A percentile compares a stretch with the other conserved stretches of the same genome.
phyloP scores from a whole-genome alignment of 805 yeast species.

The Candida quercuum region DNA sequence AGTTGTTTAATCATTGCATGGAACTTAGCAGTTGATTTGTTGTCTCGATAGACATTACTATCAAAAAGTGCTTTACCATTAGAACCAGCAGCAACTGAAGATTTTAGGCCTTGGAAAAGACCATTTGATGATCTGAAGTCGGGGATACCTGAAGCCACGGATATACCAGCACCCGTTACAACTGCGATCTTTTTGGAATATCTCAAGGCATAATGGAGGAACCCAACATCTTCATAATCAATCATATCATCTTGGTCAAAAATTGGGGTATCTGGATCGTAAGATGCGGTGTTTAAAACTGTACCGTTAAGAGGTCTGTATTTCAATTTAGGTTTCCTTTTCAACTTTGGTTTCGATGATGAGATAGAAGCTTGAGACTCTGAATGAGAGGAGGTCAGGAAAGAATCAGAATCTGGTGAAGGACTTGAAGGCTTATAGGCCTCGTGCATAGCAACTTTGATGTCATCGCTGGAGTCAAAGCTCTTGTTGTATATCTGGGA shows the following conservation, averaged over 20 bases:
- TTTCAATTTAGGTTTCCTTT: constrained; percentile 39
- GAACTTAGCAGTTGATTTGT: constrained; percentile 54
- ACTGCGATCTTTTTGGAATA: constrained; percentile 57
- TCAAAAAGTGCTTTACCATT: constrained; percentile 74
- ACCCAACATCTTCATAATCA: constrained; percentile 37
- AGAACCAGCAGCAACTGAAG: constrained; percentile 30
- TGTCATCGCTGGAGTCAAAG: not conserved
- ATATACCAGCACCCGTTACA: constrained; percentile 86
- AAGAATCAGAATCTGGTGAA: too few relatives aligned
- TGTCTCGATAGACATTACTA: constrained; percentile 65
- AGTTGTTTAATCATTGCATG: constrained; percentile 70
- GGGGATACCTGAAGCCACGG: constrained; percentile 89
- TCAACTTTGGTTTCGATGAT: constrained; percentile 9
- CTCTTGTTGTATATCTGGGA: constrained; percentile 1
- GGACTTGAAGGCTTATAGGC: constrained; percentile 6
- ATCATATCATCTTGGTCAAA: constrained; percentile 27
- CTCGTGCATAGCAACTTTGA: not conserved
- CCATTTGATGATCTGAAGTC: constrained; percentile 80
- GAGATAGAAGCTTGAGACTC: too few relatives aligned
- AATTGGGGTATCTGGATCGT: constrained; percentile 23
- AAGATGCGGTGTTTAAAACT: constrained; percentile 30
- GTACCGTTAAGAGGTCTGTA: constrained; percentile 44
- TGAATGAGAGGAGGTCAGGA: too few relatives aligned
- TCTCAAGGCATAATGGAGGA: constrained; percentile 45
- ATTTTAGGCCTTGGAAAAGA: constrained; percentile 52